phyloP scores from a whole-genome alignment of 2,329 filamentous ascomycete species.

The Aspergillus pseudotamarii region DNA sequence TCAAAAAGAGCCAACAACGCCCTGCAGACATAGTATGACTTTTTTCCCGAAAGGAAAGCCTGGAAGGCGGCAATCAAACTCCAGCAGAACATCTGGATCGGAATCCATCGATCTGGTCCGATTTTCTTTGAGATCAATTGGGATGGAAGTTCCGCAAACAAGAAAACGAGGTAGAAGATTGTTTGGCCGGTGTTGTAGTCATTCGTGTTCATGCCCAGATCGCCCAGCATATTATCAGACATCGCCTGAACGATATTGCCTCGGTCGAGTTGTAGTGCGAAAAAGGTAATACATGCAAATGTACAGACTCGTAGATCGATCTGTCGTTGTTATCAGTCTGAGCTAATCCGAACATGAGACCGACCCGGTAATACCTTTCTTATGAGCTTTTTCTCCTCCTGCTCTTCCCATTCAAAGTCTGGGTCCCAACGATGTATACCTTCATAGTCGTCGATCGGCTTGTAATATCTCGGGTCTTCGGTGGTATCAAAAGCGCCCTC shows the following conservation, averaged over 20 bases:
- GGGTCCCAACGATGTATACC: conserved; percentile 54
- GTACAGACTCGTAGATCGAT: conserved; percentile 47
- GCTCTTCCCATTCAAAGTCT: conserved; percentile 46
- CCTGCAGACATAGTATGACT: conserved; percentile 46
- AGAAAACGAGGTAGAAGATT: conserved; percentile 40
- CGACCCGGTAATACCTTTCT: conserved; percentile 32
- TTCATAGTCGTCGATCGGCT: conserved; percentile 48
- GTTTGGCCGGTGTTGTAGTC: conserved; percentile 50
- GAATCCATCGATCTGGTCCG: conserved; percentile 63
- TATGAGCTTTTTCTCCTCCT: conserved; percentile 47
- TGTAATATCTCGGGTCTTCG: conserved; percentile 41
- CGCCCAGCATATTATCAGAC: conserved; percentile 61
- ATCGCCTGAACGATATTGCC: conserved; percentile 65
- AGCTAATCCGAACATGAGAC: neutral
- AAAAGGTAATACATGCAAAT: conserved; percentile 62
- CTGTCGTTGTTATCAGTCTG: conserved; percentile 22
- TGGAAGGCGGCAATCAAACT: conserved; percentile 57
- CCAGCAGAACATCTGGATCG: conserved; percentile 60
- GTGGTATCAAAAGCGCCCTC: conserved; percentile 39
- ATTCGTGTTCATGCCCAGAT: conserved; percentile 52
- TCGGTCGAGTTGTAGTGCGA: conserved; percentile 65
- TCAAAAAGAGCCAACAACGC: conserved; percentile 54
- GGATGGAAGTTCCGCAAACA: conserved; percentile 60
- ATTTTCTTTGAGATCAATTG: conserved; percentile 63
- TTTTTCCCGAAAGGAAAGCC: conserved; percentile 52